Conservation (phyloP, 306 rosid genomes). For the Glycine tomentella region DNA sequence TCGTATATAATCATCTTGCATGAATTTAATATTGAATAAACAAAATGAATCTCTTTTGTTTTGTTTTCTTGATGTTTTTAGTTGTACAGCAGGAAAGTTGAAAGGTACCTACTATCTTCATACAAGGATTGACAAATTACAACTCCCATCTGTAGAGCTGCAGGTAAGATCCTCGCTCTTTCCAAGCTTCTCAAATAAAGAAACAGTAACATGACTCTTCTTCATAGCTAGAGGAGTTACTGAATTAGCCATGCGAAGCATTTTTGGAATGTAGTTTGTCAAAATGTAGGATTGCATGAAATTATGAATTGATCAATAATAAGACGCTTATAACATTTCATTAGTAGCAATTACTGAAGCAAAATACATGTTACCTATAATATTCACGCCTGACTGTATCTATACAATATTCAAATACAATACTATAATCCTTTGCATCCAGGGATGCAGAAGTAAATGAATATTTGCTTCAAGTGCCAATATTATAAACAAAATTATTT, state of each 20-base stretch:
- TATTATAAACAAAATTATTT: background rate
- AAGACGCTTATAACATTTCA: background rate
- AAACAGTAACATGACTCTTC: too few species aligned
- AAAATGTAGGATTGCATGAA: background rate
- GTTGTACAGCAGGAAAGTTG: constrained; percentile 11
- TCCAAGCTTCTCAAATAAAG: background rate
- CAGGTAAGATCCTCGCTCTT: constrained; percentile 24
- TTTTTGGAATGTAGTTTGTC: background rate
- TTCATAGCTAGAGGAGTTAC: background rate
- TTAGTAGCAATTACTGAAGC: background rate
- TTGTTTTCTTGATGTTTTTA: background rate
- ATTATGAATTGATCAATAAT: background rate
- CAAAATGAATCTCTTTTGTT: too few species aligned
- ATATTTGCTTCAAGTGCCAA: constrained; percentile 11
- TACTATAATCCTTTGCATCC: background rate
- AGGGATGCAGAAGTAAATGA: background rate
- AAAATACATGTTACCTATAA: background rate
- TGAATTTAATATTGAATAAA: too few species aligned
- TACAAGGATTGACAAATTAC: background rate
- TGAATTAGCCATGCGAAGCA: background rate
- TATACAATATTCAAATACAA: background rate
- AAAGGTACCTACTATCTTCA: background rate
- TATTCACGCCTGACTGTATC: background rate
- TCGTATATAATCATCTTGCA: too few species aligned
- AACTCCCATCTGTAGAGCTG: background rate